Percentiles rank a stretch among this genome's conserved stretches.
Evolutionary conservation across 495 filamentous ascomycete species (phyloP).

Genomic region (Talaromyces thailandensis): DNA sequence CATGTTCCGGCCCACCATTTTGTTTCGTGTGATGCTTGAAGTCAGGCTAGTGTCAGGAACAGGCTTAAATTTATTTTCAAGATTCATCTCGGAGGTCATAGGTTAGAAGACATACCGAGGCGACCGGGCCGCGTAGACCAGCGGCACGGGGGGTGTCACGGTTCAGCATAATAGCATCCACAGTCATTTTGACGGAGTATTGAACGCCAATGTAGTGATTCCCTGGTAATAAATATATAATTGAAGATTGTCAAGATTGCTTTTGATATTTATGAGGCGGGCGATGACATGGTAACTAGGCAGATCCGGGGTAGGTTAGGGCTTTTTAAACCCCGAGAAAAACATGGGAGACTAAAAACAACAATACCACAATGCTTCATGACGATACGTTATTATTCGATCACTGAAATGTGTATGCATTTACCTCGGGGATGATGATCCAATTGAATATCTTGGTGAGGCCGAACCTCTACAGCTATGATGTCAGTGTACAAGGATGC

Average conservation of each 20-base stretch:
- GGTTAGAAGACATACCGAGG: no score
- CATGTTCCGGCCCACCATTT: no score
- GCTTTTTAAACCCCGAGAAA: not conserved
- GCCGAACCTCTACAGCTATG: not conserved
- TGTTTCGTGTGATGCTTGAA: no score
- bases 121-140: no score
- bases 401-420: not conserved
- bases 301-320: not conserved
- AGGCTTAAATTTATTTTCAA: no score
- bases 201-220: not conserved
- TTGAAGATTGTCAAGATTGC: not conserved
- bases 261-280: not conserved
- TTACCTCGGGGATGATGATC: no score
- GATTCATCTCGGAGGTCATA: no score
- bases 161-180: not conserved
- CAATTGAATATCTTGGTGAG: not conserved
- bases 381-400: not conserved
- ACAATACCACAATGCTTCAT: not conserved
- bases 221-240: not conserved
- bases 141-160: not conserved
- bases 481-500: not conserved
- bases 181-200: not conserved
- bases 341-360: not conserved
- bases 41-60: no score
- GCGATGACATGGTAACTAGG: not conserved